These are phyloP conservation scores for Stemphylium vesicarium DNA, from an alignment of 2,329 filamentous ascomycete species.

Conservation along the genomic window DNA sequence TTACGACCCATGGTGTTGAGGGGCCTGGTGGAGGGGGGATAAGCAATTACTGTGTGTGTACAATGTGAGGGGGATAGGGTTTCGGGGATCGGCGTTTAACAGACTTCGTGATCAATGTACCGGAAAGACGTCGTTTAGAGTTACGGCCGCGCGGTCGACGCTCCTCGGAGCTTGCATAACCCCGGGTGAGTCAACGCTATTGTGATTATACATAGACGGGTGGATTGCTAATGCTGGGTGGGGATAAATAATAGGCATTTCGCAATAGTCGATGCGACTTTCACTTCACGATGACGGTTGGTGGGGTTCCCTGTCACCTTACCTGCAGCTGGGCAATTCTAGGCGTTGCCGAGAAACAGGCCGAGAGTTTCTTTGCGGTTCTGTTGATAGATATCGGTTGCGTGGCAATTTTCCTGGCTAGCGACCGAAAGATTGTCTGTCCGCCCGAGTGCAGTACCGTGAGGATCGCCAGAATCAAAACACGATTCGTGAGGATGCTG, in stretches of 20 bases:
- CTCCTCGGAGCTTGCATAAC: constrained; percentile 10
- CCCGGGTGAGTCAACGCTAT: not conserved
- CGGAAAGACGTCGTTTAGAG: not conserved
- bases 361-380: constrained; percentile 21
- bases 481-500: not conserved
- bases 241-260: not conserved
- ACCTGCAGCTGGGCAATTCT: constrained; percentile 27
- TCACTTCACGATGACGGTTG: constrained; percentile 27
- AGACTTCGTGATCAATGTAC: not conserved
- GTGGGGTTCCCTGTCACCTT: constrained; percentile 15
- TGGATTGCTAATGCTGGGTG: not conserved
- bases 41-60: not conserved
- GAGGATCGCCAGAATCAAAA: not conserved
- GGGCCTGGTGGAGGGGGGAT: constrained; percentile 7
- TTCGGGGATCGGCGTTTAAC: constrained; percentile 22
- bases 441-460: not conserved
- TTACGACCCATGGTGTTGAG: constrained; percentile 23
- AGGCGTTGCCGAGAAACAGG: constrained; percentile 22
- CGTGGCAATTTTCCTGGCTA: constrained; percentile 8
- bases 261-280: not conserved
- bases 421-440: not conserved
- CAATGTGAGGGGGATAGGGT: constrained; percentile 3
- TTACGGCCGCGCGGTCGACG: constrained; percentile 5
- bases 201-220: not conserved
- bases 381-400: constrained; percentile 2